Percentiles rank a stretch among this genome's conserved stretches.
phyloP scores from a whole-genome alignment of 208 protist genomes.

The Trypanosoma brucei region DNA sequence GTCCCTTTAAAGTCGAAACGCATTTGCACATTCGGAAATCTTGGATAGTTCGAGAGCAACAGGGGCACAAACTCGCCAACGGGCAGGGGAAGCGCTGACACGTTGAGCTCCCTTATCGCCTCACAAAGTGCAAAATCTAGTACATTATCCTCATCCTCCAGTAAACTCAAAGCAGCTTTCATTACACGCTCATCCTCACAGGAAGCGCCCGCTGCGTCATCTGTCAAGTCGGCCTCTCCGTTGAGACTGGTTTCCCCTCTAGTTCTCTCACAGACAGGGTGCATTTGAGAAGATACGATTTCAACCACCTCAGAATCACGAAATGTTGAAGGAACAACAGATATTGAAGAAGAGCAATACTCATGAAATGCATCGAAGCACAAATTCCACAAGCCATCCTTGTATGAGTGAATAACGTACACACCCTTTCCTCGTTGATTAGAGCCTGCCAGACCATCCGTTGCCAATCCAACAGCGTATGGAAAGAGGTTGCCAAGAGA shows the following conservation, averaged over 20 bases:
- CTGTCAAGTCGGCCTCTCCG: constrained; percentile 5
- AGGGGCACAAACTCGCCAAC: constrained; percentile 55
- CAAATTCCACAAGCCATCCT: constrained; percentile 57
- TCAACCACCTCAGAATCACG: constrained; percentile 11
- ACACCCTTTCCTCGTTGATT: constrained; percentile 43
- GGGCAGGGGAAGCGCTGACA: constrained; percentile 46
- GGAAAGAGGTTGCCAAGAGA: constrained; percentile 32
- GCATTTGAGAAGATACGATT: background rate
- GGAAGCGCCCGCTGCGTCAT: background rate
- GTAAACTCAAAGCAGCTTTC: constrained; percentile 12
- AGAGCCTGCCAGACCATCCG: constrained; percentile 24
- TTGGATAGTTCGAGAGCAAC: constrained; percentile 43
- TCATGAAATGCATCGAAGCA: constrained; percentile 36
- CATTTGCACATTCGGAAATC: constrained; percentile 19
- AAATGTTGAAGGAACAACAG: constrained; percentile 18
- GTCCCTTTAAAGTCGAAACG: constrained; percentile 68
- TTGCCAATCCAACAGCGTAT: constrained; percentile 65
- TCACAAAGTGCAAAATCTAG: constrained; percentile 66
- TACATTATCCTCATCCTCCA: constrained; percentile 32
- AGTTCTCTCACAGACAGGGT: background rate
- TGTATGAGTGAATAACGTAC: constrained; percentile 53
- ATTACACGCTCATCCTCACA: constrained; percentile 9
- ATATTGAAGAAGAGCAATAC: constrained; percentile 11
- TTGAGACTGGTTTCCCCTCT: background rate
- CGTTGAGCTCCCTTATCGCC: constrained; percentile 27